phyloP scores from a whole-genome alignment of 805 yeast genomes.

The Candida railenensis region DNA sequence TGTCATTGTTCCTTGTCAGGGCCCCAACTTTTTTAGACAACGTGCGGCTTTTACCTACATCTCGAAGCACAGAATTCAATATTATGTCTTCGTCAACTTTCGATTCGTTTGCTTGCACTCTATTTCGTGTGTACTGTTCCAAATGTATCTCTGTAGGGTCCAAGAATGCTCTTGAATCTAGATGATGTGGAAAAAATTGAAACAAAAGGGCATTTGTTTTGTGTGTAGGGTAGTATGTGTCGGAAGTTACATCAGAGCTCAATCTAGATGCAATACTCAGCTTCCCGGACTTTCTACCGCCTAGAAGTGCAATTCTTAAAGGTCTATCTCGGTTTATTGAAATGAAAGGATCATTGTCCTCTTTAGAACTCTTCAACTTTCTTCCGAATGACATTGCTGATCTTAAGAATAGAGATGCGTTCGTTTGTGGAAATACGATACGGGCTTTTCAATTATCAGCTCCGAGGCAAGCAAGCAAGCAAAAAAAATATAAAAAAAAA shows the following conservation, averaged over 20 bases:
- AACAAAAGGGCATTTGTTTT: conserved; percentile 58
- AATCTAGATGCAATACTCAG: conserved; percentile 54
- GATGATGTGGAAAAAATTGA: conserved; percentile 46
- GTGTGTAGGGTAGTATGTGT: conserved; percentile 74
- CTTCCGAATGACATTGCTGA: background rate
- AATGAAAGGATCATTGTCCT: background rate
- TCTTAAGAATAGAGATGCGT: background rate
- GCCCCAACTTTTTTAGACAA: background rate
- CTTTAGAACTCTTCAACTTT: background rate
- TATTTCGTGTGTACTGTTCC: background rate
- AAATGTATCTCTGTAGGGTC: conserved; percentile 18
- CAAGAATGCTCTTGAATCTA: conserved; percentile 17
- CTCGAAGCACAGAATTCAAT: conserved; percentile 27
- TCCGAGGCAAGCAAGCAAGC: background rate
- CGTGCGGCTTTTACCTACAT: background rate
- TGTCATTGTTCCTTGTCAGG: background rate
- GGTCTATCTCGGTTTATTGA: conserved; percentile 35
- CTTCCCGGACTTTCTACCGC: conserved; percentile 61
- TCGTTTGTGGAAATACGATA: background rate
- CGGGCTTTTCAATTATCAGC: background rate
- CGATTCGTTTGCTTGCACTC: background rate
- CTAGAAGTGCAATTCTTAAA: conserved; percentile 57
- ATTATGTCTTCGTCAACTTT: conserved; percentile 11
- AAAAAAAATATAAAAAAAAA: too few relatives aligned
- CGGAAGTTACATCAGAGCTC: conserved; percentile 50